These are phyloP conservation scores for Lomentospora prolificans DNA, from an alignment of 2,329 filamentous ascomycete genomes.

Conservation along the genomic window DNA sequence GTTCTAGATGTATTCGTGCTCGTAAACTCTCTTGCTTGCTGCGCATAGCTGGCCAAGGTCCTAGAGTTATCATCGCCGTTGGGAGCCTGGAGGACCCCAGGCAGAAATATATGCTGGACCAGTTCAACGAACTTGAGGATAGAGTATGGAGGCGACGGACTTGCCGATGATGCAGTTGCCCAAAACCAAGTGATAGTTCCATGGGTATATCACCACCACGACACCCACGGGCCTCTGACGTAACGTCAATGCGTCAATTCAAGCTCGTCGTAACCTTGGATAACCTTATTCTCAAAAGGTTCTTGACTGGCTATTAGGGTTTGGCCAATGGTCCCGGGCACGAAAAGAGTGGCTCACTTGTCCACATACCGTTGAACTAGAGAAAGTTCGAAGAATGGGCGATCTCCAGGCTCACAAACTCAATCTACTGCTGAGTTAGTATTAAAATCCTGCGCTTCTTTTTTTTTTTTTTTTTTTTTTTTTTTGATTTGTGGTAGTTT, in stretches of 20 bases:
- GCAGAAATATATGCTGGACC: slow-evolving; percentile 45
- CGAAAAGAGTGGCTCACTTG: not conserved
- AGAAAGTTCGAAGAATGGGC: not conserved
- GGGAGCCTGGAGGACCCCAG: slow-evolving; percentile 50
- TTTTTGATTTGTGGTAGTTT: not conserved
- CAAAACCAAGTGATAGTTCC: slow-evolving; percentile 47
- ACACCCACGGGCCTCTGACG: slow-evolving; percentile 32
- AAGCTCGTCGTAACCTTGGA: slow-evolving; percentile 18
- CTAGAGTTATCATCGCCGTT: slow-evolving; percentile 51
- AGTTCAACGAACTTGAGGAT: slow-evolving; percentile 52
- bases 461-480: not conserved
- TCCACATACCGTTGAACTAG: not conserved
- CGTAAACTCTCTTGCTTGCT: slow-evolving; percentile 47
- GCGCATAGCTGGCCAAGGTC: slow-evolving; percentile 36
- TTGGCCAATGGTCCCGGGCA: not conserved
- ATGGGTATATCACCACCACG: slow-evolving; percentile 37
- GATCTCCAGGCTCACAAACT: not conserved
- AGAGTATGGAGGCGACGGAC: slow-evolving; percentile 45
- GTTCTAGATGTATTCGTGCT: slow-evolving; percentile 51
- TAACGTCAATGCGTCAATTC: slow-evolving; percentile 17
- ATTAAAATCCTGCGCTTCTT: not conserved
- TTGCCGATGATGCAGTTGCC: slow-evolving; percentile 46
- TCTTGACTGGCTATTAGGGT: slow-evolving; percentile 1
- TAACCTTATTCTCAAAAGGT: slow-evolving; percentile 11
- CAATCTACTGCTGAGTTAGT: not conserved